Conservation (phyloP, 2,329 filamentous ascomycete genomes). For the Fusarium guadeloupense region DNA sequence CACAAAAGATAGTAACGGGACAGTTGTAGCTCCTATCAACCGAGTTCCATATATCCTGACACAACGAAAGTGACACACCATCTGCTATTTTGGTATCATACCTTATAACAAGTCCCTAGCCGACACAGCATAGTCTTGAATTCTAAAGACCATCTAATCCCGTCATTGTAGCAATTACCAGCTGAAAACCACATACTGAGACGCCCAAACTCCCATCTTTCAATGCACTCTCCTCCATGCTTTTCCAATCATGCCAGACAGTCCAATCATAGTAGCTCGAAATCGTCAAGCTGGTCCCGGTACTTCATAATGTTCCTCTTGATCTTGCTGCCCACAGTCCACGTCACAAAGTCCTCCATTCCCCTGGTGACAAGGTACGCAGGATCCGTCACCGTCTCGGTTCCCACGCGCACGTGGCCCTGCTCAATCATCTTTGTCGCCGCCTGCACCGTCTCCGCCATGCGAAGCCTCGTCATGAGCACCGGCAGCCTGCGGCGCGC, state of each 20-base stretch:
- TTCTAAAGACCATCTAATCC: neutral
- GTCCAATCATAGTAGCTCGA: slow-evolving; percentile 77
- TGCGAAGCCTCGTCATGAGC: slow-evolving; percentile 87
- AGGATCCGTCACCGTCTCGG: slow-evolving; percentile 88
- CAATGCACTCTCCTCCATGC: slow-evolving; percentile 5
- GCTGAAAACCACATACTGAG: slow-evolving; percentile 15
- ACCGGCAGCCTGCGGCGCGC: slow-evolving; percentile 85
- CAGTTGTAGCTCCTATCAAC: too few relatives aligned
- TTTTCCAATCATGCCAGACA: neutral
- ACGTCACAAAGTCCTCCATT: slow-evolving; percentile 96
- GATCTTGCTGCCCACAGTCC: slow-evolving; percentile 96
- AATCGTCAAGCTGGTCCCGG: slow-evolving; percentile 93
- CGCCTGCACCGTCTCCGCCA: slow-evolving; percentile 90
- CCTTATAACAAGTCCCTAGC: neutral
- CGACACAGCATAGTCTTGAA: neutral
- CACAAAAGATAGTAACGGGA: too few relatives aligned
- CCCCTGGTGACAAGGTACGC: slow-evolving; percentile 88
- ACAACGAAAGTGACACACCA: too few relatives aligned
- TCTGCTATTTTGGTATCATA: neutral
- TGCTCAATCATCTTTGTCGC: slow-evolving; percentile 91
- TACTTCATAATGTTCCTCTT: slow-evolving; percentile 97
- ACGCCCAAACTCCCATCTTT: slow-evolving; percentile 36
- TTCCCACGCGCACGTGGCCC: slow-evolving; percentile 90
- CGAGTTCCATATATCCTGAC: too few relatives aligned
- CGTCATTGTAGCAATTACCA: neutral